Evolutionary conservation across 768 basidiomycete genomes (phyloP).

Genomic region (Tricholoma saponaceum): DNA sequence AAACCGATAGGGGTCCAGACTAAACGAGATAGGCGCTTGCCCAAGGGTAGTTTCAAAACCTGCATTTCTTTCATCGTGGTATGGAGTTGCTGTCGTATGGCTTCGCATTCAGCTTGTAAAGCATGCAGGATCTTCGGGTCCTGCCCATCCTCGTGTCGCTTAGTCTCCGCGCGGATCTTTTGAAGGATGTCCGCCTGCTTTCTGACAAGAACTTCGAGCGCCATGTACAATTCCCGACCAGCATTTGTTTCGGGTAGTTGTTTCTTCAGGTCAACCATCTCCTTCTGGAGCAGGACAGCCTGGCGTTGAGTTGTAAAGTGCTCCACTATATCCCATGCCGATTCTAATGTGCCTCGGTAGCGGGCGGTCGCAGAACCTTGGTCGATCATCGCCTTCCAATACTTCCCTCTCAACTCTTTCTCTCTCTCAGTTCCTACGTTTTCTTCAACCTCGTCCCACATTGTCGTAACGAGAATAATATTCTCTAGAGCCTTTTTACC

Average conservation of each 20-base stretch:
- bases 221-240: slow-evolving; percentile 4
- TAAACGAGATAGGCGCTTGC: not conserved
- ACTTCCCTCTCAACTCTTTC: slow-evolving; percentile 32
- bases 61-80: not conserved
- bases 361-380: slow-evolving; percentile 33
- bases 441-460: slow-evolving; percentile 36
- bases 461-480: slow-evolving; percentile 46
- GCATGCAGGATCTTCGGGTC: not conserved
- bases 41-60: not conserved
- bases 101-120: not conserved
- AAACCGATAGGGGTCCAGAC: not conserved
- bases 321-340: slow-evolving; percentile 34
- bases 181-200: slow-evolving; percentile 6
- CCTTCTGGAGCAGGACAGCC: slow-evolving; percentile 18
- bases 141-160: not conserved
- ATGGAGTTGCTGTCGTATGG: not conserved
- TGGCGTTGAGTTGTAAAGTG: slow-evolving; percentile 18
- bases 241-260: slow-evolving; percentile 10
- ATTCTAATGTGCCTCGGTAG: slow-evolving; percentile 28
- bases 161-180: not conserved
- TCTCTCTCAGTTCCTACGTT: slow-evolving; percentile 33
- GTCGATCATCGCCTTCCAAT: slow-evolving; percentile 40
- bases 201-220: slow-evolving; percentile 5
- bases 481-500: slow-evolving; percentile 38
- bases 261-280: slow-evolving; percentile 20